Conservation (phyloP, 2,329 filamentous ascomycete species). For the Alternaria sp. region DNA sequence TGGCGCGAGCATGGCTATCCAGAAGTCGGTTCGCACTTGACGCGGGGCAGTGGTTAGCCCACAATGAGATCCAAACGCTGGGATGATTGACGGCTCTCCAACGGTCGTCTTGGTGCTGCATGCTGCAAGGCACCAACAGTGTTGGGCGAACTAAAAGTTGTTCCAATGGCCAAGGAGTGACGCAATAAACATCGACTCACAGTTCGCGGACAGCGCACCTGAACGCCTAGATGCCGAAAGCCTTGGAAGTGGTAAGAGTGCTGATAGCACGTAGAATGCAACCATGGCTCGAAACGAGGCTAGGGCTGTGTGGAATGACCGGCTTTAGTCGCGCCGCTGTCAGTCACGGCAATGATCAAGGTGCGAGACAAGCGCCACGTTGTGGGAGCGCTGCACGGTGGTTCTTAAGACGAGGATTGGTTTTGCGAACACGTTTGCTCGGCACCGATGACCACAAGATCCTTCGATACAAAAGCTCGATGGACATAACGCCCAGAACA, state of each 20-base stretch:
- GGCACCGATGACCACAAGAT: background rate
- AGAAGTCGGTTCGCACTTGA: background rate
- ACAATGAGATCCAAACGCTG: background rate
- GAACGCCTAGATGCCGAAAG: background rate
- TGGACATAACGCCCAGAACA: background rate
- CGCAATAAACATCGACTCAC: background rate
- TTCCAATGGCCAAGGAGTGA: background rate
- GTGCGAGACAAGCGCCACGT: background rate
- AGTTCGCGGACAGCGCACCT: background rate
- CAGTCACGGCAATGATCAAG: background rate
- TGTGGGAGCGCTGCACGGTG: background rate
- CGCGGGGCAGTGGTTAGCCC: background rate
- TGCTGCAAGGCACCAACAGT: background rate
- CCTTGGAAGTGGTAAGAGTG: background rate
- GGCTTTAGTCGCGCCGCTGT: background rate
- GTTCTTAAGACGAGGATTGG: background rate
- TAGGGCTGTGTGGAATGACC: conserved; percentile 3
- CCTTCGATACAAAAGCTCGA: background rate
- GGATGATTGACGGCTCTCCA: background rate
- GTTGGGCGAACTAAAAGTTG: background rate
- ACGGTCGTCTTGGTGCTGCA: background rate
- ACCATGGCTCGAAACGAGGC: background rate
- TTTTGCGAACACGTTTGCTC: background rate
- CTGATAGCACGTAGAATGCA: background rate
- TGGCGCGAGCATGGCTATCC: background rate